Conservation (phyloP, 495 filamentous ascomycete species). For the Hypoxylon crocopeplum region DNA sequence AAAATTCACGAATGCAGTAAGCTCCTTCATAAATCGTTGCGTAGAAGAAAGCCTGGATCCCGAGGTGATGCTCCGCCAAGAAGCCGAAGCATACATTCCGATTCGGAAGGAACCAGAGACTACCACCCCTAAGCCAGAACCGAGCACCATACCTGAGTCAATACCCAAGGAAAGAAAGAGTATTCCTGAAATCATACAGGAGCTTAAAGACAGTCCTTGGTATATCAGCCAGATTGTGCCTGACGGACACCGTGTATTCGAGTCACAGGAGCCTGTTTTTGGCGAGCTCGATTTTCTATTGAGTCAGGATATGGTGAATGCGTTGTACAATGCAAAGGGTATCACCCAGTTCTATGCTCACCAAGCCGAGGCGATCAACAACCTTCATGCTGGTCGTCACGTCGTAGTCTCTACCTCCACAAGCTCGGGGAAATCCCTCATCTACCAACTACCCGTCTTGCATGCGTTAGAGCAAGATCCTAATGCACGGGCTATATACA, state of each 20-base stretch:
- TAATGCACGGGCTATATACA: constrained; percentile 89
- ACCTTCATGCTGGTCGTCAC: constrained; percentile 79
- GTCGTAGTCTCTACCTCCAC: constrained; percentile 96
- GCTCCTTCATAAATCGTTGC: constrained; percentile 77
- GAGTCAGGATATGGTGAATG: constrained; percentile 91
- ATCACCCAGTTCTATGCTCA: constrained; percentile 93
- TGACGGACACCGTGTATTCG: constrained; percentile 91
- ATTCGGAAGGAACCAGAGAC: constrained; percentile 37
- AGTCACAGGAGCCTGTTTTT: constrained; percentile 81
- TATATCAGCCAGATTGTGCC: constrained; percentile 94
- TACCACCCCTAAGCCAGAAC: constrained; percentile 37
- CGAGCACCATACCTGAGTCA: constrained; percentile 60
- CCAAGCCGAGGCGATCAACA: constrained; percentile 94
- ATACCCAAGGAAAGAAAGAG: constrained; percentile 86
- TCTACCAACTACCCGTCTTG: constrained; percentile 94
- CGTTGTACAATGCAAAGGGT: constrained; percentile 84
- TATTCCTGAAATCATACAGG: constrained; percentile 83
- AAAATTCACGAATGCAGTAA: constrained; percentile 82
- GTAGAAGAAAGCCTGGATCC: constrained; percentile 71
- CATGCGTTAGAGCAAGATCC: constrained; percentile 82
- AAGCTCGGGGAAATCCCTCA: constrained; percentile 93
- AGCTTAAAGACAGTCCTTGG: constrained; percentile 83
- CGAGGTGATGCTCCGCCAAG: constrained; percentile 64
- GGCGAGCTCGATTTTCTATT: constrained; percentile 87
- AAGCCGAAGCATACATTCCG: constrained; percentile 59